Evolutionary conservation across 208 protist genomes (phyloP), one percentile per base, ranked within the genome.

Genomic region (Leptomonas seymouri): DNA sequence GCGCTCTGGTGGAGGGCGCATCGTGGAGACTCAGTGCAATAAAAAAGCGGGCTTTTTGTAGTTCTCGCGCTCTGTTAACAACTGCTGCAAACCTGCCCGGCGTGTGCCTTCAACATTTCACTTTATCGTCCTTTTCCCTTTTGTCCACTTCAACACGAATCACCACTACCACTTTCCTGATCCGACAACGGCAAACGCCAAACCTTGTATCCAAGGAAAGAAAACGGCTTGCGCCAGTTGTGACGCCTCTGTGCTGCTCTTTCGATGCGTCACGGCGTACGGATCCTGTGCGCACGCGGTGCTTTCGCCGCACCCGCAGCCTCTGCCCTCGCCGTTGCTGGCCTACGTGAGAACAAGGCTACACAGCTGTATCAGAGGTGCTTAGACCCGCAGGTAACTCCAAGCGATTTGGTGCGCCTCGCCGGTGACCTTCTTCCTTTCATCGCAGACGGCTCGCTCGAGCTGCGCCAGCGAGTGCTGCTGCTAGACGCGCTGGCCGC

Each of bases 401-500:
- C 71, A 3, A 69, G 55, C 28, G 64, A 77, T 39, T 25, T 77
- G 44, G 56, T 67, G 27, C 45, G 44, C 39, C 55, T 50, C 20
- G 36, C 71, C 15, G 54, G 21, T 21, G 56, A 53, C 20, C 57
- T 77, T 42, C 58, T 77, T 1, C 71, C 58, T n/a, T 56, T 67
- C 28, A 70, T 77, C 9, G 21, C 27, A 16, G 39, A 46, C 14
- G 71, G 71, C 1, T 53, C 48, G 0, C 3, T 77, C 8, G 30
- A 45, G 39, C 64, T 77, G 41, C 56, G 31, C 1, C 62, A 79
- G 25, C 67, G 79, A 57, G 49, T 59, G n/a, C 64, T 71, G 15
- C 51, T 84, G 23, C 70, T 84, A 2, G 28, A 54, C 34, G 53
- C 42, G 7, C 60, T 84, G 14, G 60, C 80, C 9, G 39, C 62